These are phyloP conservation scores for Clausena lansium DNA, from an alignment of 345 rosid species.

Conservation along the genomic window DNA sequence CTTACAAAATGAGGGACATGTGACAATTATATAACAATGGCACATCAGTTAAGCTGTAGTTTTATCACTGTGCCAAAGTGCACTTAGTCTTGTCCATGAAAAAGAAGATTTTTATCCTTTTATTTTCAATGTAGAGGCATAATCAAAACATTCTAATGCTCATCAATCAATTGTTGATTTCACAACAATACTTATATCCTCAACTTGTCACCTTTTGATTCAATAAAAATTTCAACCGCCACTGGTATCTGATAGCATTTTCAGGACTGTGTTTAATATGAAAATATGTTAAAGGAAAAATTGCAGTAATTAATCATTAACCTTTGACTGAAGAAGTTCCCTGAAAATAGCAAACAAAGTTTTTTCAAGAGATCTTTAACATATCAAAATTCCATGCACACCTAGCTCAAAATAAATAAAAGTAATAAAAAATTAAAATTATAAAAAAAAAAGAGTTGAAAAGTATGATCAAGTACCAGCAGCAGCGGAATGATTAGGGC, in stretches of 20 bases:
- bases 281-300: background rate
- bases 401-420: background rate
- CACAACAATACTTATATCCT: background rate
- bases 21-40: no score
- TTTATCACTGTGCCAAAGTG: background rate
- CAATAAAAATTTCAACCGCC: background rate
- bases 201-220: background rate
- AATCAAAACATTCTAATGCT: background rate
- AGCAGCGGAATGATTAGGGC: constrained; percentile 95
- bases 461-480: constrained; percentile 60
- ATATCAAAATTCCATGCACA: background rate
- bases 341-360: background rate
- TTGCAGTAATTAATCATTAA: background rate
- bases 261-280: background rate
- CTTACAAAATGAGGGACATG: background rate
- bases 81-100: background rate
- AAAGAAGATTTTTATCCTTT: background rate
- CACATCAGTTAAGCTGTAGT: no score
- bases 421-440: no score
- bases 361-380: background rate
- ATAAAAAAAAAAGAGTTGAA: background rate
- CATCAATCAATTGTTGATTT: background rate
- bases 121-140: background rate
- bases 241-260: background rate
- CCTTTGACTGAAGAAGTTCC: background rate